These are phyloP conservation scores for Cutaneotrichosporon spelunceum DNA, from an alignment of 1,284 basidiomycete genomes.

Conservation along the genomic window DNA sequence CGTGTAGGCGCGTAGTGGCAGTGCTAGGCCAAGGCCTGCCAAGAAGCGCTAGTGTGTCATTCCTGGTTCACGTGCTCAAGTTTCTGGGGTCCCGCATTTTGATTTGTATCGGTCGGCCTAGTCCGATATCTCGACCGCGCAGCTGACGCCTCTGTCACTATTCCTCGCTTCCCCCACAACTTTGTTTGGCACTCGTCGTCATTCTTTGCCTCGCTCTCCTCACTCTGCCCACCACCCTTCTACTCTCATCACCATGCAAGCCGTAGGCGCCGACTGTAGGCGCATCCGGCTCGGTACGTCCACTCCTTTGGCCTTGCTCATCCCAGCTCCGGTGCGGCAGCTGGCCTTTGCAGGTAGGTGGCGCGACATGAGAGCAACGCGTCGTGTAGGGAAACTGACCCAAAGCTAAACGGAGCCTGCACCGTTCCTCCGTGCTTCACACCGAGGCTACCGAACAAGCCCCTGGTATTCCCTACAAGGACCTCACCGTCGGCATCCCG, in stretches of 20 bases:
- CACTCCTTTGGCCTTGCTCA: neutral
- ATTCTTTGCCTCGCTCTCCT: neutral
- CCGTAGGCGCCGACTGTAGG: slow-evolving; percentile 7
- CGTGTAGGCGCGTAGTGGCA: too few species aligned
- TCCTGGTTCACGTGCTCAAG: neutral
- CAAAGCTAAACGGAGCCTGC: slow-evolving; percentile 3
- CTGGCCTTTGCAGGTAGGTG: slow-evolving; percentile 3
- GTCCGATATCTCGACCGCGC: neutral
- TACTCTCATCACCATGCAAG: neutral
- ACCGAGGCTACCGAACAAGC: neutral
- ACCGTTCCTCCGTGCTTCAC: neutral
- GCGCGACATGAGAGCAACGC: neutral
- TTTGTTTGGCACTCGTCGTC: neutral
- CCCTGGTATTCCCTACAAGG: slow-evolving; percentile 63
- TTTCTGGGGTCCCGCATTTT: neutral
- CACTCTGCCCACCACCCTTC: neutral
- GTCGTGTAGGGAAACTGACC: neutral
- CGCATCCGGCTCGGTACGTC: slow-evolving; percentile 7
- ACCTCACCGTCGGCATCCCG: slow-evolving; percentile 71
- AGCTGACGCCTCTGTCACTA: neutral
- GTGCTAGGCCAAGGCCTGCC: too few species aligned
- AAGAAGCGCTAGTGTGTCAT: too few species aligned
- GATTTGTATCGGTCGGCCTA: neutral
- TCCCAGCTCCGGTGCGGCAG: slow-evolving; percentile 2
- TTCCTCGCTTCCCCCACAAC: neutral